Evolutionary conservation across 2,329 filamentous ascomycete genomes (phyloP), one percentile per base, ranked within the genome.

Genomic region (Xylaria sp.): DNA sequence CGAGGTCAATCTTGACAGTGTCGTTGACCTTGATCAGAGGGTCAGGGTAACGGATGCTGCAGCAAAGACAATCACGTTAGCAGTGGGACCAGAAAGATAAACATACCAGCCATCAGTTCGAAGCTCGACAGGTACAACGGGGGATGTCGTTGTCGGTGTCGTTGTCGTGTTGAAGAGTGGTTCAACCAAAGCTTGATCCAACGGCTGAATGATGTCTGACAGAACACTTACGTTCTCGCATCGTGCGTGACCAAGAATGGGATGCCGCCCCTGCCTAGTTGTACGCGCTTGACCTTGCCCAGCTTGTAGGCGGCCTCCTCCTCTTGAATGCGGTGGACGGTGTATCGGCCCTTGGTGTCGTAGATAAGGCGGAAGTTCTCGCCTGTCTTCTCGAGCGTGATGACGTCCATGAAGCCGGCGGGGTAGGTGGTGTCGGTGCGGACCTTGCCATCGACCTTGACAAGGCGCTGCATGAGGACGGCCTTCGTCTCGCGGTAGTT

Each of bases 231-330:
- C 95, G 96, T 99, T 94, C 96, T 92, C 87, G 96, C 96, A 96
- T 99, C 96, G 93, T 99, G 96, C 94, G 96, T 99, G 93, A 99
- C 96, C 94, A 98, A 97, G 94, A 97, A 99, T 96, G 96, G 96
- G 91, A 99, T 97, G 88, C 94, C 96, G 86, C 96, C 96, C 86
- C 94, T 95, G 89, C 96, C 96, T 79, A 99, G 90, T 89, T 99
- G 96, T 73, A 99, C 96, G 81, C 95, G 92, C 93, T 97, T 97
- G 88, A 99, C 96, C 90, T 98, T 99, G 89, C 94, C 94, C 79
- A 99, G 89, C 92, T 99, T 99, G 93, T 97, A 99, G 88, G 96
- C 91, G 78, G 95, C 94, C 92, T 99, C 96, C 89, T 98, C 96
- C 77, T 90, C 86, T 84, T 96, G 95, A 87, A 99, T 98, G 81